A percentile compares a stretch with the other conserved stretches of the same genome.
These are phyloP conservation scores for Macadamia integrifolia DNA, from an alignment of 164 flowering plant genomes.

Conservation along the genomic window DNA sequence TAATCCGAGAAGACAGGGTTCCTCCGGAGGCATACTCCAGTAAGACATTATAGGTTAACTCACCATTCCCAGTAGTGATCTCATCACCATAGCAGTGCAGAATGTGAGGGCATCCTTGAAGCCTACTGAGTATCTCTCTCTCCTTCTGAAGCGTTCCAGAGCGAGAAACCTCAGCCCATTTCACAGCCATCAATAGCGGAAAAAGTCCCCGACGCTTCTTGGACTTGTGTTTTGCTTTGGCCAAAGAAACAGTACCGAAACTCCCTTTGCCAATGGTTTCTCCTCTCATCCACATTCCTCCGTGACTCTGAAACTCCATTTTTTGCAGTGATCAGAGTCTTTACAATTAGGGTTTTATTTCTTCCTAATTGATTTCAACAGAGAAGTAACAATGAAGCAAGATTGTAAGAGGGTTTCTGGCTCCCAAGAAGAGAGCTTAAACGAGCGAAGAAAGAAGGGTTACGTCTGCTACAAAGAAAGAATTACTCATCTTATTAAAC, in stretches of 20 bases:
- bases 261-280: not conserved
- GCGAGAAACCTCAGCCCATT: not conserved
- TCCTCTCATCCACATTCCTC: not conserved
- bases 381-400: no score
- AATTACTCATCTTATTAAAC: no score
- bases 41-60: not conserved
- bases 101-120: not conserved
- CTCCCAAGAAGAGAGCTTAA: no score
- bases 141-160: not conserved
- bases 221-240: not conserved
- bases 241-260: not conserved
- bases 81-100: not conserved
- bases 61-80: not conserved
- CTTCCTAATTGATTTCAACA: no score
- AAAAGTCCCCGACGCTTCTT: not conserved
- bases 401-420: no score
- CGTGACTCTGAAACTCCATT: not conserved
- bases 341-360: no score
- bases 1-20: not conserved
- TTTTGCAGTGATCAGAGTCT: no score
- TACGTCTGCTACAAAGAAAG: no score
- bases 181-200: not conserved
- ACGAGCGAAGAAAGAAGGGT: no score
- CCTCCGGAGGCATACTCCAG: not conserved
- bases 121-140: not conserved